Percentiles rank a stretch among this genome's conserved stretches.
phyloP scores from a whole-genome alignment of 495 filamentous ascomycete species.

The Penicillium tannophilum region DNA sequence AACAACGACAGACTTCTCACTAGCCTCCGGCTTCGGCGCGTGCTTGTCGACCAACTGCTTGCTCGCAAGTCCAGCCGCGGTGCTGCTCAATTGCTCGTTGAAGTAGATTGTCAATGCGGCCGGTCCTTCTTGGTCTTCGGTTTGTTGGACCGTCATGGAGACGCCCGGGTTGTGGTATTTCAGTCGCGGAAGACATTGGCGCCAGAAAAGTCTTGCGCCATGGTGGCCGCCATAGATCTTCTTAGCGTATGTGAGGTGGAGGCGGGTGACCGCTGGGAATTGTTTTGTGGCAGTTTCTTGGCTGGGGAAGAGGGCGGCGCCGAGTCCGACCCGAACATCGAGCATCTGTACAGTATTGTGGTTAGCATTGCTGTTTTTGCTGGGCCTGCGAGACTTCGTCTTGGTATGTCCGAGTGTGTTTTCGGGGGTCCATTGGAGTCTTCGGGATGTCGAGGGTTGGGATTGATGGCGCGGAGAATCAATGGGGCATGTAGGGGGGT shows the following conservation, averaged over 20 bases:
- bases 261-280: slow-evolving; percentile 64
- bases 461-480: slow-evolving; percentile 14
- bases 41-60: slow-evolving; percentile 34
- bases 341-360: slow-evolving; percentile 57
- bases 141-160: slow-evolving; percentile 77
- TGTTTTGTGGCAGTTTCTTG: slow-evolving; percentile 48
- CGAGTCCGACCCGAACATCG: slow-evolving; percentile 71
- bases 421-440: neutral
- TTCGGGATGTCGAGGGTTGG: slow-evolving; percentile 5
- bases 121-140: slow-evolving; percentile 50
- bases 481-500: slow-evolving; percentile 24
- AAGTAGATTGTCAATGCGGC: slow-evolving; percentile 81
- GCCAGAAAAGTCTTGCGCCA: slow-evolving; percentile 91
- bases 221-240: slow-evolving; percentile 63
- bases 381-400: neutral
- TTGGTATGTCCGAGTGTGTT: neutral
- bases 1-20: slow-evolving; percentile 39
- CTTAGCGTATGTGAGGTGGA: slow-evolving; percentile 78
- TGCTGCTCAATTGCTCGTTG: slow-evolving; percentile 39
- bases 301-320: slow-evolving; percentile 76
- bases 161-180: slow-evolving; percentile 93
- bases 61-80: slow-evolving; percentile 30
- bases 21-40: slow-evolving; percentile 35
- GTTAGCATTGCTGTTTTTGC: slow-evolving; percentile 15
- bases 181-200: slow-evolving; percentile 73